Conservation (phyloP, 2,329 filamentous ascomycete species). For the Fusarium floridanum region DNA sequence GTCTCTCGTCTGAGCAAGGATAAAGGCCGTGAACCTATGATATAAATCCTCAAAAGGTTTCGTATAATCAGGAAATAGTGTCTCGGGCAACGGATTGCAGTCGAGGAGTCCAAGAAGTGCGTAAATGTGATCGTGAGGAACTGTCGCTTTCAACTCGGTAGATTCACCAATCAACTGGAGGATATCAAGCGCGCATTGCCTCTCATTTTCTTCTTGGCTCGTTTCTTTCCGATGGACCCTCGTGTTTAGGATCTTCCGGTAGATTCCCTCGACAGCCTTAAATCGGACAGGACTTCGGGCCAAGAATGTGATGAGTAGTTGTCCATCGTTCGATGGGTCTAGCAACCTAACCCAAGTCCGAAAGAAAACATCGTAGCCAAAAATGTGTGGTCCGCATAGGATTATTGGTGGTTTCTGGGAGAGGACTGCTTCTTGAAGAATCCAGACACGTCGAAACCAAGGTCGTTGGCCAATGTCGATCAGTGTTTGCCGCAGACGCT, state of each 20-base stretch:
- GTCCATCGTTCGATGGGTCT: slow-evolving; percentile 7
- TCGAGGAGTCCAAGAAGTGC: slow-evolving; percentile 11
- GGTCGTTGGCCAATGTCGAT: not conserved
- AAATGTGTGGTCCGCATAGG: not conserved
- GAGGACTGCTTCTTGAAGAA: slow-evolving; percentile 24
- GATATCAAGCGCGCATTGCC: slow-evolving; percentile 4
- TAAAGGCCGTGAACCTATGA: not conserved
- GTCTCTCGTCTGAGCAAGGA: not conserved
- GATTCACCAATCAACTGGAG: slow-evolving; percentile 8
- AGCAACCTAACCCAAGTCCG: slow-evolving; percentile 18
- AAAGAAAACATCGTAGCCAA: slow-evolving; percentile 22
- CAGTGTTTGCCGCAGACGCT: not conserved
- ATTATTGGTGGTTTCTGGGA: not conserved
- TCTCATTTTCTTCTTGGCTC: not conserved
- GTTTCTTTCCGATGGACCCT: accelerated
- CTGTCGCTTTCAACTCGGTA: slow-evolving; percentile 18
- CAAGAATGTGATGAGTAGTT: slow-evolving; percentile 14
- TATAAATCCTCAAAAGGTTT: slow-evolving; percentile 2
- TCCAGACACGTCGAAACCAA: slow-evolving; percentile 32
- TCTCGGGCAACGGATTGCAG: slow-evolving; percentile 2
- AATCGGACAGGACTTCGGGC: slow-evolving; percentile 10
- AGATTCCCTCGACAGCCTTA: slow-evolving; percentile 1
- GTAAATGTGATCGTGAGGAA: slow-evolving; percentile 25
- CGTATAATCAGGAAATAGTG: not conserved
- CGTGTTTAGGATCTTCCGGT: not conserved